These are phyloP conservation scores for Clausena lansium DNA, from an alignment of 345 rosid genomes.

Conservation along the genomic window DNA sequence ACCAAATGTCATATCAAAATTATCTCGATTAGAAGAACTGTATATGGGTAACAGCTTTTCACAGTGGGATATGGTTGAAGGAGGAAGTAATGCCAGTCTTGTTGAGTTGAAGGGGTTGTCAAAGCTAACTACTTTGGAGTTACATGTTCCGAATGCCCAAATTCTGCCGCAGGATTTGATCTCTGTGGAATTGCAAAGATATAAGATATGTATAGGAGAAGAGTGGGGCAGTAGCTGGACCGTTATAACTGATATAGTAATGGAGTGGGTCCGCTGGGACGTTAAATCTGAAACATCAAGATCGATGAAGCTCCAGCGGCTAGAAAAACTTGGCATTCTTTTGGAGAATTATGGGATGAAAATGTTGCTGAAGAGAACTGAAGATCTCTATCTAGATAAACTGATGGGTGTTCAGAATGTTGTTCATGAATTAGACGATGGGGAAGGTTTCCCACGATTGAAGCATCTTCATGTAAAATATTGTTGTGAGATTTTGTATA, in stretches of 20 bases:
- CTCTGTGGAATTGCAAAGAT: background rate
- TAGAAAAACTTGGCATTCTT: background rate
- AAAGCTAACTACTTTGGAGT: background rate
- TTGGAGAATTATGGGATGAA: background rate
- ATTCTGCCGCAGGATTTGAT: slow-evolving; percentile 1
- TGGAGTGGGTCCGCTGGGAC: too few relatives aligned
- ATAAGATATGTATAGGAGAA: background rate
- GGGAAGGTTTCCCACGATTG: slow-evolving; percentile 16
- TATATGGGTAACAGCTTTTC: background rate
- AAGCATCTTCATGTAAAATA: slow-evolving; percentile 13
- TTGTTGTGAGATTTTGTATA: background rate
- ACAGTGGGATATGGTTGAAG: background rate
- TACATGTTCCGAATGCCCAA: background rate
- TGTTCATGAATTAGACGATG: background rate
- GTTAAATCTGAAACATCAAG: background rate
- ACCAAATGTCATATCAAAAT: background rate
- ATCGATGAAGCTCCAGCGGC: slow-evolving; percentile 3
- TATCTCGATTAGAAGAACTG: background rate
- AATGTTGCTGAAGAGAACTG: slow-evolving; percentile 12
- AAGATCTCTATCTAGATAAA: slow-evolving; percentile 7
- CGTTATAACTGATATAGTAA: too few relatives aligned
- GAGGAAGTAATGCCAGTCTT: slow-evolving; percentile 17
- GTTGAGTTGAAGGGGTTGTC: slow-evolving; percentile 21
- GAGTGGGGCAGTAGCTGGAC: background rate
- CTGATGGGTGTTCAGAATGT: background rate